These are phyloP conservation scores for Singerocomus inundabilis DNA, from an alignment of 1,284 basidiomycete genomes.

Conservation along the genomic window DNA sequence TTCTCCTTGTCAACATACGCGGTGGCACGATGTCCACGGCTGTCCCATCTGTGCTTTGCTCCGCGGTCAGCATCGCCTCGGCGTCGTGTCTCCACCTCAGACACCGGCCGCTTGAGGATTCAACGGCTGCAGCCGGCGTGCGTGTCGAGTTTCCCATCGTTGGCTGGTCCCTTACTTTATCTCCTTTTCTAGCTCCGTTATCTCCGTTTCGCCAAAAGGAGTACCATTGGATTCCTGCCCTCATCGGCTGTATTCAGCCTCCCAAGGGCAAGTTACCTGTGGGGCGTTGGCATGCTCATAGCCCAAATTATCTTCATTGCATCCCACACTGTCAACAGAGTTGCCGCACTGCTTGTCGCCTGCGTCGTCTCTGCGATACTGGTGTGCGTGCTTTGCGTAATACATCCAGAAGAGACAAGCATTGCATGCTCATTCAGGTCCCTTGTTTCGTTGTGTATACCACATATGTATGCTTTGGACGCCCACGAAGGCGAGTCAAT, in stretches of 20 bases:
- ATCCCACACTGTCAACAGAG: conserved; percentile 9
- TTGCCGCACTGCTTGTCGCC: conserved; percentile 14
- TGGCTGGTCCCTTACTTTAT: not conserved
- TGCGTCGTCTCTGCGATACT: conserved; percentile 16
- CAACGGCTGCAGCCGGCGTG: conserved; percentile 26
- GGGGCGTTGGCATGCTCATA: conserved; percentile 25
- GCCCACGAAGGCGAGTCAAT: conserved; percentile 1
- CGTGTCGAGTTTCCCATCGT: conserved; percentile 6
- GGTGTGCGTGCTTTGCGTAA: conserved; percentile 14
- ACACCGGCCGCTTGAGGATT: conserved; percentile 24
- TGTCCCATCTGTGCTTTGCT: conserved; percentile 26
- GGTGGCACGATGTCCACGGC: conserved; percentile 24
- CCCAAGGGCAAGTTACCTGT: conserved; percentile 28
- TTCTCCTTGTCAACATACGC: conserved; percentile 26
- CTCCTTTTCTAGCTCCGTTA: conserved; percentile 24
- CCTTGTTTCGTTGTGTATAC: conserved; percentile 5
- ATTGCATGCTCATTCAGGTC: not conserved
- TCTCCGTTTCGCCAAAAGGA: conserved; percentile 21
- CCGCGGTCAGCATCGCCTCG: conserved; percentile 26
- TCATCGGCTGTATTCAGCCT: conserved; percentile 30
- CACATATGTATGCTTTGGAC: conserved; percentile 8
- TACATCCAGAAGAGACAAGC: conserved; percentile 20
- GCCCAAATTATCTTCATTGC: conserved; percentile 25
- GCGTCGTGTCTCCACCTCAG: conserved; percentile 30
- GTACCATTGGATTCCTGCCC: conserved; percentile 23